Percentiles rank a stretch among this genome's conserved stretches.
phyloP scores from a whole-genome alignment of 164 flowering plant genomes.

The Protea cynaroides region DNA sequence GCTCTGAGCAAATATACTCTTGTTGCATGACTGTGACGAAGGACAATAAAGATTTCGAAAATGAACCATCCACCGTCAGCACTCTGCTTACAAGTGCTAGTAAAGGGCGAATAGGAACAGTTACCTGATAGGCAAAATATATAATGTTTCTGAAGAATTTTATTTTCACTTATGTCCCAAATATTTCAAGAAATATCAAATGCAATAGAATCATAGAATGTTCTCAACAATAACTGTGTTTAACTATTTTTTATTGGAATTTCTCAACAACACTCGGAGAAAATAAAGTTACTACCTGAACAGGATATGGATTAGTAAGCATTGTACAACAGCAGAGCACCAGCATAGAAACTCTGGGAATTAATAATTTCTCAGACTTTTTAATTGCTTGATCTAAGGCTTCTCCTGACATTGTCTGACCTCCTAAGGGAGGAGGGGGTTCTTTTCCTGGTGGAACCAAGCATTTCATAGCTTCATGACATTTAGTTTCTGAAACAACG shows the following conservation, averaged over 20 bases:
- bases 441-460: constrained; percentile 72
- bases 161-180: neutral
- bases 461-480: constrained; percentile 33
- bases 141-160: neutral
- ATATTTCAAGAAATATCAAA: neutral
- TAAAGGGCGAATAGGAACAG: constrained; percentile 54
- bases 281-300: constrained; percentile 44
- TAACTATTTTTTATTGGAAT: neutral
- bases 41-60: constrained; percentile 30
- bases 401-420: constrained; percentile 20
- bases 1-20: constrained; percentile 60
- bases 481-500: constrained; percentile 43
- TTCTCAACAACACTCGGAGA: neutral
- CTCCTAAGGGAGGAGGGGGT: constrained; percentile 63
- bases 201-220: neutral
- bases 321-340: constrained; percentile 52
- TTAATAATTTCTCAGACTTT: constrained; percentile 35
- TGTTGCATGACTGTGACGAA: constrained; percentile 58
- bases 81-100: constrained; percentile 67
- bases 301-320: constrained; percentile 65
- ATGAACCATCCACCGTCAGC: constrained; percentile 72
- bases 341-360: constrained; percentile 40
- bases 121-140: constrained; percentile 38
- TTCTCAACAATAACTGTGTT: neutral
- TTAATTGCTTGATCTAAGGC: constrained; percentile 22